Percentiles rank a stretch among this genome's conserved stretches.
Evolutionary conservation across 495 filamentous ascomycete species (phyloP).

Genomic region (Mytilinidion resinicola): DNA sequence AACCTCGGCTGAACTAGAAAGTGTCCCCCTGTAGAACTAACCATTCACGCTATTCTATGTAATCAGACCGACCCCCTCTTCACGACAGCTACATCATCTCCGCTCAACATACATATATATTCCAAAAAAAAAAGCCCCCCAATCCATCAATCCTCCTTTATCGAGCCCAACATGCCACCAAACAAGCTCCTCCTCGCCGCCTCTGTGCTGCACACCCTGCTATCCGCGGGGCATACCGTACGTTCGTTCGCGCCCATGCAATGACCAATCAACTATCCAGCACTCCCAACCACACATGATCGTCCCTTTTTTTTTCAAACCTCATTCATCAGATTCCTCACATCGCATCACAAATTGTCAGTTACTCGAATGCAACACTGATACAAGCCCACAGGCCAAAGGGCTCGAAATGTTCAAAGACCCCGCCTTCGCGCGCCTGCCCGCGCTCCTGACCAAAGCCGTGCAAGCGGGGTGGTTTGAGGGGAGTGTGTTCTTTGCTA

Average conservation of each 20-base stretch:
- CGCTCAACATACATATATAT: too few species aligned
- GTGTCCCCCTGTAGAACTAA: too few species aligned
- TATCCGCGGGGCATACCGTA: slow-evolving; percentile 24
- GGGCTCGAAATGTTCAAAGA: slow-evolving; percentile 22
- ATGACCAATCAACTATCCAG: too few species aligned
- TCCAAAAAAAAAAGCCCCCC: too few species aligned
- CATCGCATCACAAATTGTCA: neutral
- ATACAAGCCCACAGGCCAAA: slow-evolving; percentile 11
- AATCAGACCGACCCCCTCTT: too few species aligned
- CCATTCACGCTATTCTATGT: too few species aligned
- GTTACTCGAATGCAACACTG: neutral
- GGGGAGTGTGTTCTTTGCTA: slow-evolving; percentile 23
- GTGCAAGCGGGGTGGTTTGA: slow-evolving; percentile 23
- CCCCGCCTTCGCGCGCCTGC: slow-evolving; percentile 11
- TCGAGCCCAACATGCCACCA: neutral
- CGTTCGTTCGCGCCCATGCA: too few species aligned
- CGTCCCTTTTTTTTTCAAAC: too few species aligned
- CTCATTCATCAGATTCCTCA: neutral
- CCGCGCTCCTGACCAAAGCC: slow-evolving; percentile 5
- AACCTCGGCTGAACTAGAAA: too few species aligned
- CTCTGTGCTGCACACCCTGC: slow-evolving; percentile 10
- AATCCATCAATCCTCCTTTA: too few species aligned
- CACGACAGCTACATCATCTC: too few species aligned
- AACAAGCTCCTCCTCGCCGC: slow-evolving; percentile 15
- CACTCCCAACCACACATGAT: too few species aligned